Evolutionary conservation across 2,329 filamentous ascomycete species (phyloP).

Genomic region (Torrubiellomyces zombiae): DNA sequence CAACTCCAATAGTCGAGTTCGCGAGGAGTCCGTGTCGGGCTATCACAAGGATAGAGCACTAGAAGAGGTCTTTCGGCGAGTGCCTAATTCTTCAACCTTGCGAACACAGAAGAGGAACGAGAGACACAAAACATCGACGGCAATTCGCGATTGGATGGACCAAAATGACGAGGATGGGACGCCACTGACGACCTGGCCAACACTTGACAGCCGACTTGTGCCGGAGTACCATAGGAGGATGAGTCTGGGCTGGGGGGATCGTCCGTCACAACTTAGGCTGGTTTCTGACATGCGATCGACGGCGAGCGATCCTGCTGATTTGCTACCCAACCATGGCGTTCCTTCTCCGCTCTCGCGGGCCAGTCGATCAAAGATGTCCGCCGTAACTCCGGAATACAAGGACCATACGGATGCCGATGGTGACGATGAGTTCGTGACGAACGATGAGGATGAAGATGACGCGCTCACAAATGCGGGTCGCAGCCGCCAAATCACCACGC

Average conservation of each 20-base stretch:
- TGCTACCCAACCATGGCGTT: constrained; percentile 35
- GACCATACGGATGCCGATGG: constrained; percentile 70
- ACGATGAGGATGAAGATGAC: constrained; percentile 54
- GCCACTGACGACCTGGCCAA: constrained; percentile 31
- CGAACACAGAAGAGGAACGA: constrained; percentile 45
- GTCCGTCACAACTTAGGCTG: constrained; percentile 27
- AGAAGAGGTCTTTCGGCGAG: constrained; percentile 74
- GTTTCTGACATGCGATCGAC: constrained; percentile 41
- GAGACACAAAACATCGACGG: constrained; percentile 58
- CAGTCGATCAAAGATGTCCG: constrained; percentile 20
- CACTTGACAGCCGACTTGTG: constrained; percentile 25
- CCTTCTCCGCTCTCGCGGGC: constrained; percentile 16
- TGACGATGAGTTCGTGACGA: constrained; percentile 76
- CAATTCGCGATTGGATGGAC: constrained; percentile 86
- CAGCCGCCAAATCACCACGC: constrained; percentile 12
- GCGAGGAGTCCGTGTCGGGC: constrained; percentile 76
- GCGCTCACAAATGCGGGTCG: constrained; percentile 25
- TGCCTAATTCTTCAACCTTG: constrained; percentile 46
- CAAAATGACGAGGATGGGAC: constrained; percentile 36
- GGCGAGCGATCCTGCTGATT: constrained; percentile 47
- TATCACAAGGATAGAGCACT: constrained; percentile 80
- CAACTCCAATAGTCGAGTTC: constrained; percentile 52
- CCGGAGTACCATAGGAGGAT: constrained; percentile 35
- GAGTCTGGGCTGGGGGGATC: constrained; percentile 33
- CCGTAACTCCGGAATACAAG: constrained; percentile 23